Conservation (phyloP, 768 basidiomycete genomes). For the Russula brevipes region DNA sequence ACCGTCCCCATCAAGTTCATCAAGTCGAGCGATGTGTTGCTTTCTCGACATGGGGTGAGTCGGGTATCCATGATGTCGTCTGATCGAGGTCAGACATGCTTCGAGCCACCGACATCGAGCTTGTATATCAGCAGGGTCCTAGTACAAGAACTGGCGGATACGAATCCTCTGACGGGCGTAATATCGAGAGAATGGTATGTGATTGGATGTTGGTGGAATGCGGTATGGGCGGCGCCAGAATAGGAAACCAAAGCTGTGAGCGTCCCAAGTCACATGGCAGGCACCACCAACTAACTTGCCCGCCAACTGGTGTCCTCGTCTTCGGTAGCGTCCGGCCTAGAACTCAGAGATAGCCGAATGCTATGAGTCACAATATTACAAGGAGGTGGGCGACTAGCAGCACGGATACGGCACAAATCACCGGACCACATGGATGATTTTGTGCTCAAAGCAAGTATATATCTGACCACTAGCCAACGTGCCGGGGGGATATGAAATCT, state of each 20-base stretch:
- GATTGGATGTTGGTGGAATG: neutral
- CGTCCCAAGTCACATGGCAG: too few relatives aligned
- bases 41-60: neutral
- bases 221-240: neutral
- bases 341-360: too few relatives aligned
- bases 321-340: neutral
- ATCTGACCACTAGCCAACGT: neutral
- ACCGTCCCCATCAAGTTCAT: constrained; percentile 27
- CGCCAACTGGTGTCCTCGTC: constrained; percentile 1
- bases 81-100: neutral
- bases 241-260: neutral
- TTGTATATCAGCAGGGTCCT: constrained; percentile 11
- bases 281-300: neutral
- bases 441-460: too few relatives aligned
- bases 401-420: too few relatives aligned
- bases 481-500: neutral
- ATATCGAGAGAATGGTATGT: neutral
- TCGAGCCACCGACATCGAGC: neutral
- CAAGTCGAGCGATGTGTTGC: constrained; percentile 8
- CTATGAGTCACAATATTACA: too few relatives aligned
- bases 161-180: neutral
- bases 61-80: constrained; percentile 4
- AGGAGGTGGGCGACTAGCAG: too few relatives aligned
- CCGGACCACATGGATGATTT: too few relatives aligned
- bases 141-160: constrained; percentile 22